phyloP scores from a whole-genome alignment of 2,329 filamentous ascomycete species.

The Ceratocystis huliohia region DNA sequence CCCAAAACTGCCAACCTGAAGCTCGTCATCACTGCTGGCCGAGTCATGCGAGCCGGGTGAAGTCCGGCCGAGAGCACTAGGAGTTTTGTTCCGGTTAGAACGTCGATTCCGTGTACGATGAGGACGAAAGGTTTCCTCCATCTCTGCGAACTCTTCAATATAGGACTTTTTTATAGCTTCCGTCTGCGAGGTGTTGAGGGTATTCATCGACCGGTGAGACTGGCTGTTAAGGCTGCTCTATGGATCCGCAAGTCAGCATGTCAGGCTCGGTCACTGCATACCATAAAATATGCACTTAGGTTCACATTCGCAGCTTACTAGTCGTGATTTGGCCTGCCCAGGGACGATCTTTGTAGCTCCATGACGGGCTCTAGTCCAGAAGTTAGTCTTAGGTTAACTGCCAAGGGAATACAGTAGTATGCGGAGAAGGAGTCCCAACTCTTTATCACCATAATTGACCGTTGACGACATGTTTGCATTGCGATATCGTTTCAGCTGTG shows the following conservation, averaged over 20 bases:
- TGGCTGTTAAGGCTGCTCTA: not conserved
- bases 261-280: not conserved
- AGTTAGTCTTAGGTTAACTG: not conserved
- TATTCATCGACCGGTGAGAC: not conserved
- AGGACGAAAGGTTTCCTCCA: not conserved
- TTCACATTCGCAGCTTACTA: not conserved
- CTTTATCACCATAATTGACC: slow-evolving; percentile 10
- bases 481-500: slow-evolving; percentile 9
- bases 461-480: slow-evolving; percentile 12
- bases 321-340: slow-evolving; percentile 9
- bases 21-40: slow-evolving; percentile 14
- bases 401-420: not conserved
- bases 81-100: not conserved
- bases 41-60: not conserved
- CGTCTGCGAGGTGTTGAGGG: not conserved
- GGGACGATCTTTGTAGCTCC: slow-evolving; percentile 9
- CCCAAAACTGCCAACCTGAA: not conserved
- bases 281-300: not conserved
- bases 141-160: not conserved
- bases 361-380: not conserved
- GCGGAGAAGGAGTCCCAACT: slow-evolving; percentile 4
- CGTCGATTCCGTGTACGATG: slow-evolving; percentile 6
- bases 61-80: not conserved
- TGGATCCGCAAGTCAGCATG: not conserved
- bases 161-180: not conserved